phyloP scores from a whole-genome alignment of 345 rosid genomes.

The Eucalyptus viminalis region DNA sequence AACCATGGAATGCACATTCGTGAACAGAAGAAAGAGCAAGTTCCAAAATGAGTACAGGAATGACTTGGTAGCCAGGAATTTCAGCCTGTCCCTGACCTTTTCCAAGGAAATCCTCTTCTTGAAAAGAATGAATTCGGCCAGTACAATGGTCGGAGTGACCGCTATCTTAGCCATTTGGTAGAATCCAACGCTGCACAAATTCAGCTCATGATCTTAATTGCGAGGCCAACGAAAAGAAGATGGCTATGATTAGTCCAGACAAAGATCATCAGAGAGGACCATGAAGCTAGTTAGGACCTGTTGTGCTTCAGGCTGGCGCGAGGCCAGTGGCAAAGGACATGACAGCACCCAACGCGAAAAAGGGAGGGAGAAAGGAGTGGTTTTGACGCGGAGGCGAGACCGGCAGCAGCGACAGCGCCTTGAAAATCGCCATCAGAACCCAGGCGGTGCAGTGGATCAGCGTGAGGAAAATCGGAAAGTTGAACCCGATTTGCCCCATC shows the following conservation, averaged over 20 bases:
- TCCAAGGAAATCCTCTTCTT: constrained; percentile 49
- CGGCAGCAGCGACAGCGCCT: constrained; percentile 60
- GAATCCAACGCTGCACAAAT: constrained; percentile 67
- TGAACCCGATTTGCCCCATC: constrained; percentile 80
- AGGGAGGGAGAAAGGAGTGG: constrained; percentile 75
- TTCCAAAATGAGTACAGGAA: neutral
- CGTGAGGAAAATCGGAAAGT: constrained; percentile 75
- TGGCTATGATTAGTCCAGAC: neutral
- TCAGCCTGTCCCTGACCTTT: constrained; percentile 28
- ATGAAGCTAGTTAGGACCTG: constrained; percentile 29
- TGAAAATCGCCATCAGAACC: constrained; percentile 73
- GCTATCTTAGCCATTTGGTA: constrained; percentile 98
- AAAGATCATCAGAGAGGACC: neutral
- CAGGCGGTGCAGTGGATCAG: constrained; percentile 71
- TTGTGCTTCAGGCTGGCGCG: constrained; percentile 78
- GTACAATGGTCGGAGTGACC: constrained; percentile 87
- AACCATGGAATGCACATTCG: neutral
- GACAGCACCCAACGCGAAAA: constrained; percentile 66
- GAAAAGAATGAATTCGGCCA: constrained; percentile 64
- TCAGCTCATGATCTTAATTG: neutral
- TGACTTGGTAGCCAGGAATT: neutral
- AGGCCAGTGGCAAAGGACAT: constrained; percentile 98
- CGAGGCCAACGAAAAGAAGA: neutral
- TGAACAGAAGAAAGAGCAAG: neutral
- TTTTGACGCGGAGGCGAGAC: constrained; percentile 74